These are phyloP conservation scores for Trichoderma sp. DNA, from an alignment of 2,329 filamentous ascomycete genomes.

Conservation along the genomic window DNA sequence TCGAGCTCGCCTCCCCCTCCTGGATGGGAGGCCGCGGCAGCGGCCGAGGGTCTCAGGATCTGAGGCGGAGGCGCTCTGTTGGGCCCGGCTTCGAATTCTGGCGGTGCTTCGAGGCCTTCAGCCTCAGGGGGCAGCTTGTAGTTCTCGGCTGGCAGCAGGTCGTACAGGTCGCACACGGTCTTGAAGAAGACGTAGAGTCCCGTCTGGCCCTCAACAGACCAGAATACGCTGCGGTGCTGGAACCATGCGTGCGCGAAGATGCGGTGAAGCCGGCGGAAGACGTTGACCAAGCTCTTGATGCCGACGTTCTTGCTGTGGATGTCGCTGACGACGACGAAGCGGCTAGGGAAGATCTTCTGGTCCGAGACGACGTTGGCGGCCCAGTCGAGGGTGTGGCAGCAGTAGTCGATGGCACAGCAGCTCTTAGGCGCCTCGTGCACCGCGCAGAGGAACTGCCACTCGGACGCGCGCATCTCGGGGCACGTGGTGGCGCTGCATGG, in stretches of 20 bases:
- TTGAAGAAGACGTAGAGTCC: constrained; percentile 97
- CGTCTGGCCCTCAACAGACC: constrained; percentile 87
- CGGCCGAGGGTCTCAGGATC: constrained; percentile 42
- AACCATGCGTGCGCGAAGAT: constrained; percentile 99
- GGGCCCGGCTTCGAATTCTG: constrained; percentile 48
- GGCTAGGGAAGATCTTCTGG: constrained; percentile 91
- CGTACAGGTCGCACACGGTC: constrained; percentile 90
- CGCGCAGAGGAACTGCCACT: constrained; percentile 99
- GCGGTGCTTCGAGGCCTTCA: constrained; percentile 70
- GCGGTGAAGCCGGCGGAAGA: constrained; percentile 89
- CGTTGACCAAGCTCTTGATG: constrained; percentile 85
- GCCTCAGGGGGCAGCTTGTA: constrained; percentile 94
- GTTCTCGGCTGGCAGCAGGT: constrained; percentile 86
- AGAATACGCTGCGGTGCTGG: constrained; percentile 92
- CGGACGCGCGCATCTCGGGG: constrained; percentile 96
- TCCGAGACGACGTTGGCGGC: constrained; percentile 92
- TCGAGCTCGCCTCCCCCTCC: constrained; percentile 41
- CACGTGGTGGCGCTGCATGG: constrained; percentile 88
- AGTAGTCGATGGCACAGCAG: constrained; percentile 98
- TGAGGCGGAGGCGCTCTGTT: constrained; percentile 35
- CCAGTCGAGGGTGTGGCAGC: constrained; percentile 98
- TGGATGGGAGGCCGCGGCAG: constrained; percentile 30
- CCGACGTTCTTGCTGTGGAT: constrained; percentile 64
- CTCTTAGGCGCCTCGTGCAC: constrained; percentile 96
- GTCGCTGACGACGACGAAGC: constrained; percentile 63